A percentile compares a stretch with the other conserved stretches of the same genome.
phyloP scores from a whole-genome alignment of 108 stramenopile genomes.

The Cyclotella atomus region DNA sequence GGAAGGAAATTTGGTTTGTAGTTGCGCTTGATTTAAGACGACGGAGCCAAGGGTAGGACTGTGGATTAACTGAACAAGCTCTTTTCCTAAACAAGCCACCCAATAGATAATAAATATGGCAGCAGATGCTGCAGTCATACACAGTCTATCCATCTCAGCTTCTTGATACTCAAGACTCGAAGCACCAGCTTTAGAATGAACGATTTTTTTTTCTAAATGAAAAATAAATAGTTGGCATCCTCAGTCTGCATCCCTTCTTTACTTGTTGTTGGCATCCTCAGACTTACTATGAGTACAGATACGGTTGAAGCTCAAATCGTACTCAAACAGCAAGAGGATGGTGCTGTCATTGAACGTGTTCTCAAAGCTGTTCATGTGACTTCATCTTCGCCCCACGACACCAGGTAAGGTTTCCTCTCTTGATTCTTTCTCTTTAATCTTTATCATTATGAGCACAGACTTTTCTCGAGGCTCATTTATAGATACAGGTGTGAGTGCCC shows the following conservation, averaged over 20 bases:
- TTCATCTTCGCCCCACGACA: background rate
- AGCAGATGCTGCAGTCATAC: background rate
- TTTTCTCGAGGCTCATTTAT: no score
- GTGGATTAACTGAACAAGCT: no score
- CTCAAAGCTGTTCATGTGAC: background rate
- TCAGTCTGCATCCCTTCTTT: background rate
- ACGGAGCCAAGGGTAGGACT: background rate
- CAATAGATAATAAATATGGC: conserved; percentile 2
- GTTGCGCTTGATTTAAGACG: background rate
- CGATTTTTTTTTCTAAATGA: background rate
- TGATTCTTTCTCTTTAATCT: no score
- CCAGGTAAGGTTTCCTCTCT: no score
- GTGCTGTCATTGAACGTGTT: no score
- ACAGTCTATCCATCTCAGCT: background rate
- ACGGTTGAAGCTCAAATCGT: background rate
- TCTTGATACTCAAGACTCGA: background rate
- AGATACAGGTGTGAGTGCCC: background rate
- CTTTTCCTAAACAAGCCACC: conserved; percentile 4
- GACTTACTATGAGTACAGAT: background rate
- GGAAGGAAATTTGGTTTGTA: no score
- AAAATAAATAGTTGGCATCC: no score
- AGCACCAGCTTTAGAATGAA: background rate
- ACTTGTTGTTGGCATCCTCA: background rate
- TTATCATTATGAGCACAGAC: no score
- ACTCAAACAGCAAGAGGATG: background rate